phyloP scores from a whole-genome alignment of 345 rosid species.

The Excoecaria cochinchinensis region DNA sequence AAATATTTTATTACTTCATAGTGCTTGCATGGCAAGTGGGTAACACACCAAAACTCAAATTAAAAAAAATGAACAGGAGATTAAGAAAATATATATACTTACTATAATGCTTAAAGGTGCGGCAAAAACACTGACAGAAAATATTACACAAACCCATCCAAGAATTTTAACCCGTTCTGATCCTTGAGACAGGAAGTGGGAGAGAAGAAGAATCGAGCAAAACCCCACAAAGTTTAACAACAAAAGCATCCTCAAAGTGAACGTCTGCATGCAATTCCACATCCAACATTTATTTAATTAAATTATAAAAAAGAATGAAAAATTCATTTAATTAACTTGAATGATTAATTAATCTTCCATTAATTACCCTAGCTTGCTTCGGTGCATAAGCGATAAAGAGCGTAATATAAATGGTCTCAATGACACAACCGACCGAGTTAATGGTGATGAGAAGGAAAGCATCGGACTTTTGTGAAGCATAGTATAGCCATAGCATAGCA shows the following conservation, averaged over 20 bases:
- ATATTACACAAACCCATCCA: constrained; percentile 54
- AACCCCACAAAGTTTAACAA: constrained; percentile 51
- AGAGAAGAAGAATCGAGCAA: constrained; percentile 39
- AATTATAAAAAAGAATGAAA: not conserved
- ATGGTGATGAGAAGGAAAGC: constrained; percentile 67
- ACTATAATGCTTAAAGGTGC: constrained; percentile 67
- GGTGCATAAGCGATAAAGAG: constrained; percentile 53
- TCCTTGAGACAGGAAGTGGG: constrained; percentile 47
- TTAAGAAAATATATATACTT: constrained; percentile 6
- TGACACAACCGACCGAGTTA: constrained; percentile 57
- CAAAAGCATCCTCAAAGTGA: constrained; percentile 44
- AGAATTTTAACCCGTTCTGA: constrained; percentile 40
- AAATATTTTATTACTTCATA: too few relatives aligned
- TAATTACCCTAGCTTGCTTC: constrained; percentile 48
- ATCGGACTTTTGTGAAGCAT: constrained; percentile 55
- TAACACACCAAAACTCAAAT: not conserved
- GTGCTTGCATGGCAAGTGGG: not conserved
- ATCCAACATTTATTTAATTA: too few relatives aligned
- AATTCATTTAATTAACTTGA: too few relatives aligned
- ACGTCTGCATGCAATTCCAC: constrained; percentile 34
- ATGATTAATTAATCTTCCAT: too few relatives aligned
- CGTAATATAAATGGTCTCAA: constrained; percentile 59
- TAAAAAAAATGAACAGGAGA: not conserved
- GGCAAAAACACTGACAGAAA: constrained; percentile 55
- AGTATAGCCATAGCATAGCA: constrained; percentile 64